These are phyloP conservation scores for Neospora caninum DNA, from an alignment of 169 alveolate species.

Conservation along the genomic window DNA sequence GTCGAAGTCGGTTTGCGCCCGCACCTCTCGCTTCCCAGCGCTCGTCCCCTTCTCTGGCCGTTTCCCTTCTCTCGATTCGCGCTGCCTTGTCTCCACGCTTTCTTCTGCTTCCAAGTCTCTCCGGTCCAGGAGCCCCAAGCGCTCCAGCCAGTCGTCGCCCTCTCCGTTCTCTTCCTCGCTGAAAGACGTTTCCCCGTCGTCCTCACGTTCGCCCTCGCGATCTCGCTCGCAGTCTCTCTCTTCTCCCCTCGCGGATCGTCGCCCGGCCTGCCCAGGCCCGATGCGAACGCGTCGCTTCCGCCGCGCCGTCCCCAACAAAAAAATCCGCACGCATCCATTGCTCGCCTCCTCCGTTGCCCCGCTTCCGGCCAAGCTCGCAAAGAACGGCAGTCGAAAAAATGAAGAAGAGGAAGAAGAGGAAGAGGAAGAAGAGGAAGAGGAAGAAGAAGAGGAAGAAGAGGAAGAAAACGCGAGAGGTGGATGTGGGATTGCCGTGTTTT, in stretches of 20 bases:
- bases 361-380: too few species aligned
- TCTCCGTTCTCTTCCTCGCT: not conserved
- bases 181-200: not conserved
- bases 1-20: not conserved
- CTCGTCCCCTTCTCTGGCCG: not conserved
- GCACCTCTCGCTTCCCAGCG: not conserved
- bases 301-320: not conserved
- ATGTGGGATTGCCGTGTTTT: too few species aligned
- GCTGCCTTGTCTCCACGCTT: not conserved
- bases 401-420: too few species aligned
- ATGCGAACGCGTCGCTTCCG: not conserved
- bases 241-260: too few species aligned
- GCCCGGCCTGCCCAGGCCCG: not conserved
- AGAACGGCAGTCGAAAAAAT: too few species aligned
- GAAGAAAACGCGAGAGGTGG: too few species aligned
- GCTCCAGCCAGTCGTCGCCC: not conserved
- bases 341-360: too few species aligned
- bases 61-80: not conserved
- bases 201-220: not conserved
- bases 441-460: too few species aligned
- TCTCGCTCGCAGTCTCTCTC: not conserved
- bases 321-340: not conserved
- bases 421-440: too few species aligned
- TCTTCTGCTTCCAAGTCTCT: not conserved
- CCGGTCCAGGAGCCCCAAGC: not conserved